Base-by-base conservation (phyloP, 768 basidiomycete genomes). In the Tulasnella sp. region DNA sequence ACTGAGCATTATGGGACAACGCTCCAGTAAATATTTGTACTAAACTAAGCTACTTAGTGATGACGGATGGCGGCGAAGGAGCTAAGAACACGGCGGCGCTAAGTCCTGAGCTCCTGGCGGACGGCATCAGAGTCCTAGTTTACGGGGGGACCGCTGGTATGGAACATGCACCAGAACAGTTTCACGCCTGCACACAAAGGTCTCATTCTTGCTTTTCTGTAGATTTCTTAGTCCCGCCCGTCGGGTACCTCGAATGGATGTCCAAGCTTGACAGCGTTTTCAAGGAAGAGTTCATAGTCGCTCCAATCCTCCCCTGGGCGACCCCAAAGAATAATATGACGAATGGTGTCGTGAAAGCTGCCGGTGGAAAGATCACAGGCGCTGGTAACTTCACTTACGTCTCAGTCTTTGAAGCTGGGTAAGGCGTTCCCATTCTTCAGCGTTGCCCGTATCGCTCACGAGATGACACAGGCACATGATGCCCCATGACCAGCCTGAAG, bases 351-450 rank as follows among this genome's bases (percentile, higher is more conserved):
- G 92, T 94, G 16, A 90, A 93, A 80, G 89, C 89, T 60, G 93
- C 94, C 2, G 93, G 92, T 64, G 91, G 92, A 3, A 87, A 87
- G 24, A 88, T 87, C 80, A 88, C 89, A 16, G 6, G 9, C 37
- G 93, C 93, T 3, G 95, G 96, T 24, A 96, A 95, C 83, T 88
- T 96, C 73, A 94, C 95, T 0, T 96, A 93, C 81, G 93, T 95
- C 16, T 89, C 89, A 54, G 89, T 97, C 46, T 87, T 90, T 83
- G 92, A 94, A 83, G 94, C 96, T 34, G 96, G 96, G 89, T 96
- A 6, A 2, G 64, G 34, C 34, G 31, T 37, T 69, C 46, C 12
- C 9, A 11, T 16, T 69, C 5, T 11, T n/a, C n/a, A 69, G 0
- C 2, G 31, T 28, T 18, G 8, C 20, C 9, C 31, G 3, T 37